Evolutionary conservation across 2,329 filamentous ascomycete species (phyloP), one percentile per base, ranked within the genome.

Genomic region (Paraconiothyrium brasiliense): DNA sequence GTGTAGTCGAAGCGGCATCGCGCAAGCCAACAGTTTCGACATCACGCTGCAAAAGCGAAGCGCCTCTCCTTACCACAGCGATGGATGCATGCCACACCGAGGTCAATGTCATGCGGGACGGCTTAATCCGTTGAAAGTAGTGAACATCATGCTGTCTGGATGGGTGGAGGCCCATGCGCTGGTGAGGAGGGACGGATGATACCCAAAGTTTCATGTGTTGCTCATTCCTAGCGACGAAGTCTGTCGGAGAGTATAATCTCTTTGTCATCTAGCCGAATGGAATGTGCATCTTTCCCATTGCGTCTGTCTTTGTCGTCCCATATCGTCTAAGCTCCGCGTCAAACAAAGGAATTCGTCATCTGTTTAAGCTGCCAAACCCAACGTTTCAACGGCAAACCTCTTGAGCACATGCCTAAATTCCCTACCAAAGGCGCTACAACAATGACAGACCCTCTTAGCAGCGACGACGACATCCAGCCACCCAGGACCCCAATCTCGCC

Each of bases 1-100:
- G 11, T 13, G 11, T 37, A 75, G 72, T 66, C 57, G 8, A 71
- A 68, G 58, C 61, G 66, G 11, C 64, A 69, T n/a, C 67, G 68
- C 30, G 69, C 63, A 10, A 71, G 70, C 56, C 58, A 68, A 16
- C 71, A 73, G 44, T 41, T 74, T 9, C 65, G 64, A 32, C 64
- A 68, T 22, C 69, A 68, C 27, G 68, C 64, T 9, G 62, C 67
- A 9, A 70, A 65, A 50, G 65, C 69, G 13, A 75, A 71, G 60
- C 68, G 69, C 11, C 60, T 75, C 56, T 69, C 72, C 1, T 52
- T 72, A 6, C 68, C 71, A 1, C 64, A 61, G 50, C 54, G 60
- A 9, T 65, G 59, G 58, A 41, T 24, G 22, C 50, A 54, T 41
- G 20, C 30, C 14, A 54, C 52, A 24, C 35, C 51, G 35, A 58